Evolutionary conservation across 345 rosid genomes (phyloP).

Genomic region (Salix purpurea): DNA sequence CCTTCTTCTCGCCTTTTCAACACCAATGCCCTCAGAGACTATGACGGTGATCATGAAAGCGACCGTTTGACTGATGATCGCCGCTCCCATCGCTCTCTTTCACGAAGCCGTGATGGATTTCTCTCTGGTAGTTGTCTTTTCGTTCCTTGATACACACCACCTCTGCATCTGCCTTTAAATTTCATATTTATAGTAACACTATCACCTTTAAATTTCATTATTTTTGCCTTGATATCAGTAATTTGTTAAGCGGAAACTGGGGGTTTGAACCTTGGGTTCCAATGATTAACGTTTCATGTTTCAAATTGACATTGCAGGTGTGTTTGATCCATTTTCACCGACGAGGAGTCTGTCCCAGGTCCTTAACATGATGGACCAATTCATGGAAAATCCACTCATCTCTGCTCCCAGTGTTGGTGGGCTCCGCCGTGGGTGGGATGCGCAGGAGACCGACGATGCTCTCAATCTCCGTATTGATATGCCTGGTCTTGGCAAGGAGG

Average conservation of each 20-base stretch:
- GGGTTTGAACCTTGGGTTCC: too few relatives aligned
- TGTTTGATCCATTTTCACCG: conserved; percentile 48
- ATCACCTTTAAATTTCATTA: background rate
- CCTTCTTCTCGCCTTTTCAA: conserved; percentile 40
- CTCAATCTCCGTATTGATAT: conserved; percentile 41
- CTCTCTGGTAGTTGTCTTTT: conserved; percentile 28
- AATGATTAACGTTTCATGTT: too few relatives aligned
- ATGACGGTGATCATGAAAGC: conserved; percentile 9
- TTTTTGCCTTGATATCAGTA: background rate
- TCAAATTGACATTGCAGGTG: conserved; percentile 4
- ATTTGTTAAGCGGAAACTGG: too few relatives aligned
- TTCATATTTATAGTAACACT: too few relatives aligned
- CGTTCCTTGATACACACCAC: background rate
- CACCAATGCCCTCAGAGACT: conserved; percentile 28
- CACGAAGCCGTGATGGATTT: conserved; percentile 14
- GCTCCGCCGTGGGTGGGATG: conserved; percentile 43
- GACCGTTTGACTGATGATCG: conserved; percentile 22
- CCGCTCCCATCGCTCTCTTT: conserved; percentile 11
- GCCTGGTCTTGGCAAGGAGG: conserved; percentile 53
- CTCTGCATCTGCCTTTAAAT: too few relatives aligned
- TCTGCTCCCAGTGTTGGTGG: conserved; percentile 27
- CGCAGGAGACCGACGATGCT: conserved; percentile 44
- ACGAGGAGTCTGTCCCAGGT: conserved; percentile 59
- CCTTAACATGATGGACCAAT: conserved; percentile 59
- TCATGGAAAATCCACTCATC: conserved; percentile 46